phyloP scores from a whole-genome alignment of 768 basidiomycete genomes.

The Trametes maxima region DNA sequence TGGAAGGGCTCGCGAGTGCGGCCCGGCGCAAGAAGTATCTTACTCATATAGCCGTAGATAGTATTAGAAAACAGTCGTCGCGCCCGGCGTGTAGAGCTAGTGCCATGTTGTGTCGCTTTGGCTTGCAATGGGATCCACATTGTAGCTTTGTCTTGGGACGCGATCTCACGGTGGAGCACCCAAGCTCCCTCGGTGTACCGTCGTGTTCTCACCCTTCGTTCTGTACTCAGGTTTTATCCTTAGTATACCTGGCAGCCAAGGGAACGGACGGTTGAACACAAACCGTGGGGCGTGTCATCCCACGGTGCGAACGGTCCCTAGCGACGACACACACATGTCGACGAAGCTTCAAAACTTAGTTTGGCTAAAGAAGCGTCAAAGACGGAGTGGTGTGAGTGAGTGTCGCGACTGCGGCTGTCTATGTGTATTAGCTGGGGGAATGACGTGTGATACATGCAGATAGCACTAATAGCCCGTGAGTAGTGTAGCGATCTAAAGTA shows the following conservation, averaged over 20 bases:
- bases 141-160: no score
- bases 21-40: not conserved
- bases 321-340: no score
- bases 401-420: not conserved
- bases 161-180: no score
- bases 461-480: constrained; percentile 19
- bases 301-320: no score
- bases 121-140: not conserved
- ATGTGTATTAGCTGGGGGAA: constrained; percentile 3
- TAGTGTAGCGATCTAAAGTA: constrained; percentile 16
- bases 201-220: no score
- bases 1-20: not conserved
- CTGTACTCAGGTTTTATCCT: no score
- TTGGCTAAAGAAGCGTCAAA: no score
- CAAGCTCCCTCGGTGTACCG: no score
- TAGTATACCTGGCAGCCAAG: no score
- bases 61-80: not conserved
- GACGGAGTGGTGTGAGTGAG: not conserved
- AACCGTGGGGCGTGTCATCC: no score
- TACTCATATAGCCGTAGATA: constrained; percentile 11
- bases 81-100: not conserved
- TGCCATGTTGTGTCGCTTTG: not conserved
- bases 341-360: no score
- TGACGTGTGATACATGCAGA: constrained; percentile 14
- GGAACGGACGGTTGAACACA: no score